Conservation (phyloP, 257 asterid species). For the Lycium ferocissimum region DNA sequence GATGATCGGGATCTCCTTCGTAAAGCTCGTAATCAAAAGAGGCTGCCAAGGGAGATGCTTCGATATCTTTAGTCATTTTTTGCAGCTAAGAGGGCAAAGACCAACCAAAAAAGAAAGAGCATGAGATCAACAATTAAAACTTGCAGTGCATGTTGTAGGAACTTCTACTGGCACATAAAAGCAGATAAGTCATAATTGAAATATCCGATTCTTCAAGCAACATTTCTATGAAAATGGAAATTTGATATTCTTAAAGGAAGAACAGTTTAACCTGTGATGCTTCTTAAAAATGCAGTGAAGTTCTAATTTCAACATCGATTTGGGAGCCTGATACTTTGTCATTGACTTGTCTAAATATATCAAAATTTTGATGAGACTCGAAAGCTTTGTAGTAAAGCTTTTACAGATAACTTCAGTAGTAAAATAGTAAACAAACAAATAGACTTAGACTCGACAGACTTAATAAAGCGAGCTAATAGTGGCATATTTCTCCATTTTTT, state of each 20-base stretch:
- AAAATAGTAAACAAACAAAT: neutral
- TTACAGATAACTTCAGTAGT: neutral
- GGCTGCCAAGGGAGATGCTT: slow-evolving; percentile 30
- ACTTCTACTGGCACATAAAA: slow-evolving; percentile 12
- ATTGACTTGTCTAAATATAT: neutral
- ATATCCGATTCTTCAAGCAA: neutral
- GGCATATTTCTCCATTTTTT: neutral
- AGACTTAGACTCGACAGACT: neutral
- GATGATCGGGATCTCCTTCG: slow-evolving; percentile 57
- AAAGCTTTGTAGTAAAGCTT: neutral
- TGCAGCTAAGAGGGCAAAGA: neutral
- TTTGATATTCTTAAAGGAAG: neutral
- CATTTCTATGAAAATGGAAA: neutral
- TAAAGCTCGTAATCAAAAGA: slow-evolving; percentile 50
- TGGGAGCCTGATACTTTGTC: too few relatives aligned
- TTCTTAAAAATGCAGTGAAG: too few relatives aligned
- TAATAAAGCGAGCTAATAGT: neutral
- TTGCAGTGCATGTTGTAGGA: slow-evolving; percentile 14
- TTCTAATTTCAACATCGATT: too few relatives aligned
- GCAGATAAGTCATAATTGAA: neutral
- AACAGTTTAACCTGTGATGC: neutral
- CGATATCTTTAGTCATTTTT: slow-evolving; percentile 39
- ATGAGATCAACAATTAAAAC: neutral
- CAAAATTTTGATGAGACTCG: neutral
- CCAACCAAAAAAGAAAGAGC: neutral